Evolutionary conservation across 2,329 filamentous ascomycete genomes (phyloP).

Genomic region (Graphilbum fragrans): DNA sequence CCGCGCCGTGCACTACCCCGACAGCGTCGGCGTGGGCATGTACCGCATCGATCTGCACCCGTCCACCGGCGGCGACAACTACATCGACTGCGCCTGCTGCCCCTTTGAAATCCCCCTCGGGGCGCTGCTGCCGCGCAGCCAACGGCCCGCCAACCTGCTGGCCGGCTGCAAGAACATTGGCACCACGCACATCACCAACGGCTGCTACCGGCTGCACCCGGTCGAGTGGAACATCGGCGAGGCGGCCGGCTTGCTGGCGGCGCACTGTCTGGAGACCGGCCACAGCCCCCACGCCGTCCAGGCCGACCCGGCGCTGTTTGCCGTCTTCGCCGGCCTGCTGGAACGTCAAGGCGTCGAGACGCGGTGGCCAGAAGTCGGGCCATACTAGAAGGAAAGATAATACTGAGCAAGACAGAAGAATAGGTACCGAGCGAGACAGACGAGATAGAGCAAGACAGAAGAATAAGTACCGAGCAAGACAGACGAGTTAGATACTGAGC

Average conservation of each 20-base stretch:
- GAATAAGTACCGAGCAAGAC: too few species aligned
- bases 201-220: slow-evolving; percentile 16
- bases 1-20: slow-evolving; percentile 13
- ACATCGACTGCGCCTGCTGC: slow-evolving; percentile 17
- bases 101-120: slow-evolving; percentile 17
- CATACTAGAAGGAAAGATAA: too few species aligned
- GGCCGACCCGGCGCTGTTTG: slow-evolving; percentile 5
- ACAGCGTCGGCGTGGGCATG: slow-evolving; percentile 17
- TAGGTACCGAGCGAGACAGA: too few species aligned
- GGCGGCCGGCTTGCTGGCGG: slow-evolving; percentile 13
- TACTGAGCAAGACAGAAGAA: too few species aligned
- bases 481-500: too few species aligned
- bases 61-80: slow-evolving; percentile 16
- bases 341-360: slow-evolving; percentile 9
- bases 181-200: slow-evolving; percentile 17
- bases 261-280: slow-evolving; percentile 12
- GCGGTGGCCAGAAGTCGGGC: slow-evolving; percentile 7
- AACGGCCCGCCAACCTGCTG: slow-evolving; percentile 11
- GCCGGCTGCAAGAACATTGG: slow-evolving; percentile 17
- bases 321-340: slow-evolving; percentile 6
- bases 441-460: too few species aligned
- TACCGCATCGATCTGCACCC: slow-evolving; percentile 18
- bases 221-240: slow-evolving; percentile 18
- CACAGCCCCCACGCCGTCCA: slow-evolving; percentile 13
- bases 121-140: slow-evolving; percentile 13